Base-by-base conservation (phyloP, 768 basidiomycete genomes). In the Boletus subcaerulescens region DNA sequence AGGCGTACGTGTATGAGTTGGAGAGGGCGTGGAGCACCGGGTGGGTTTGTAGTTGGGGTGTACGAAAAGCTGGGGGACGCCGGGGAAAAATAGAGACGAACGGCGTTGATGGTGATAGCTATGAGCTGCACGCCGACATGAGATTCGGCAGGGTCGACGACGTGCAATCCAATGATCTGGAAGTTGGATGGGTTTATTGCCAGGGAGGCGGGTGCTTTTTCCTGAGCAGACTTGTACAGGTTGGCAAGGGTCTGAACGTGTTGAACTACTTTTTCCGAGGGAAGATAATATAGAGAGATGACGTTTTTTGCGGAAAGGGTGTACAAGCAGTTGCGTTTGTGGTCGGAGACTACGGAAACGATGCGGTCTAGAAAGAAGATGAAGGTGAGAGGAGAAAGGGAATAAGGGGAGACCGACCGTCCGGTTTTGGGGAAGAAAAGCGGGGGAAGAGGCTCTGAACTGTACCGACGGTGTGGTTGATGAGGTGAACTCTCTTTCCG, bases 401-500 rank as follows among this genome's bases (percentile, higher is more conserved):
- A 32, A 12, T 5, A 39, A 48, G 52, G 52, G 26, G 53, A 32
- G 22, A 71, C 81, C 50, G 65, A 93, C 92, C 89, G 68, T 91
- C 85, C 35, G 76, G 65, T 52, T 74, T 81, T 6, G 84, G 73
- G 12, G 82, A 75, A 26, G 87, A 76, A 60, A 94, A 84, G 20
- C 86, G 80, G 44, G 93, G 93, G 24, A 95, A 76, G 48, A 93
- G 77, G 65, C 89, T 92, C 60, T 86, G 83, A 51, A 92, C 78
- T 15, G 86, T 81, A 41, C 89, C 84, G 39, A 90, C 79, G 18
- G 93, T 91, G 65, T 94, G 91, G 63, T 97, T 96, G 66, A 91
- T 79, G 50, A 98, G 77, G 60, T 89, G 84, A 20, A 91, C 83
- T 47, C 86, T 80, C 69, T 93, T 92, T 42, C 85, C 87, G 73